Conservation (phyloP, 495 filamentous ascomycete species). For the Bombardia bombarda region DNA sequence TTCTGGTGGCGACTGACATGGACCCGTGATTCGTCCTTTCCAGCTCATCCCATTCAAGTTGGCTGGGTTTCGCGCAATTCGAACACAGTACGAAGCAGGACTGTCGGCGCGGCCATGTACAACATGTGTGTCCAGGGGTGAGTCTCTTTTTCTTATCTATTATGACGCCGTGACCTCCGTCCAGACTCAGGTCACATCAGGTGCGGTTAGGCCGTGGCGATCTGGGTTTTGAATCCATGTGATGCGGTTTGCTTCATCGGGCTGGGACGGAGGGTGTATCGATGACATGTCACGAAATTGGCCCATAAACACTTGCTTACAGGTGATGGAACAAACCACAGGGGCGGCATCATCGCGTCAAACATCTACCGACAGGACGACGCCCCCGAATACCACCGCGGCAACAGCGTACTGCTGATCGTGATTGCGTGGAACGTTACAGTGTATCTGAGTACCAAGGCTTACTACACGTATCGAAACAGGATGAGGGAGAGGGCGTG, state of each 20-base stretch:
- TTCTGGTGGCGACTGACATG: no score
- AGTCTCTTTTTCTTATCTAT: conserved; percentile 17
- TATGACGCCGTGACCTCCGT: no score
- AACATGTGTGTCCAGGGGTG: conserved; percentile 67
- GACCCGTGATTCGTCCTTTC: no score
- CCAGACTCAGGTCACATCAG: no score
- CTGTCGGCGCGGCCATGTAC: conserved; percentile 57
- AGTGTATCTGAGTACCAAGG: conserved; percentile 49
- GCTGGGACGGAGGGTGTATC: no score
- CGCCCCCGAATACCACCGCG: conserved; percentile 58
- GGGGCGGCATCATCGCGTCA: conserved; percentile 45
- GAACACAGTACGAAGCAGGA: conserved; percentile 50
- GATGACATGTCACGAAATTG: no score
- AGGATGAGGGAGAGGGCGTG: conserved; percentile 24
- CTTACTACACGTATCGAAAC: conserved; percentile 58
- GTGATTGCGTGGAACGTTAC: conserved; percentile 46
- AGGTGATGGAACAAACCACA: not conserved
- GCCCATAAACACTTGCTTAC: conserved; percentile 42
- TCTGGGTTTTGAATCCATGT: no score
- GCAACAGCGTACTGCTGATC: conserved; percentile 57
- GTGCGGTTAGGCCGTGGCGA: no score
- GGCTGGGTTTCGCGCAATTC: conserved; percentile 31
- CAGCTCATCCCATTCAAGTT: conserved; percentile 35
- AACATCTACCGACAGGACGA: conserved; percentile 56
- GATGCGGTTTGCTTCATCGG: no score